Base-by-base conservation (phyloP, 176 grass and related monocot species). In the Triticum timopheevii region DNA sequence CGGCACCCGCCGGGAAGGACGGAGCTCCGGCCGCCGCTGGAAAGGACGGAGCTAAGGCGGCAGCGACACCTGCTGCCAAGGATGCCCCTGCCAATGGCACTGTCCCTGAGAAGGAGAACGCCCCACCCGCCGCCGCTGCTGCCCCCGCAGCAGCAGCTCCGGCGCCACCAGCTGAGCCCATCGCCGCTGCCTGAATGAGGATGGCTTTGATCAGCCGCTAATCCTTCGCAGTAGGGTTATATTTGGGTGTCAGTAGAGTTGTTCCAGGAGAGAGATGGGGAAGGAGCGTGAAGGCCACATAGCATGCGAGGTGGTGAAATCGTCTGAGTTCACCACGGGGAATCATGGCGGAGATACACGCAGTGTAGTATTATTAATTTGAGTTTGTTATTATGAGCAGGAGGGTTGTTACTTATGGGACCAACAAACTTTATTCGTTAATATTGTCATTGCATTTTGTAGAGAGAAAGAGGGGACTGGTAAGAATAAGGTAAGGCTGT, bases 391-490 rank as follows among this genome's bases (percentile, higher is more conserved):
- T 31, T 83, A 54, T 70, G 65, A 67, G 64, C 66, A 78, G 69
- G 50, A 50, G 13, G 45, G 47, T 71, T 65, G 58, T 45, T 50
- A 25, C 77, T 59, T 59, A 9, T 59, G 54, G 78, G 22, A 81
- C 69, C 75, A 80, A 40, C 75, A 84, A 76, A 59, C 84, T 91
- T 88, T 73, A 64, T 77, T 88, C 58, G 70, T 76, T 52, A 44
- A 44, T 44, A 77, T 63, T 81, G 70, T 76, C 65, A 72, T 88
- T 88, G 40, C 86, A 91, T 91, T 91, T 72, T 91, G 86, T 88
- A 88, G 86, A 85, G 82, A 72, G n/a, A 78, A 82, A 85, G 82
- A 77, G n/a, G 17, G 34, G 34, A 59, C 17, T 39, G 30, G 50
- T 79, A 22, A 75, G 44, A 85, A 86, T 74, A 84, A 80, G 72